These are phyloP conservation scores for Gentiana straminea DNA, from an alignment of 257 asterid genomes.

Conservation along the genomic window DNA sequence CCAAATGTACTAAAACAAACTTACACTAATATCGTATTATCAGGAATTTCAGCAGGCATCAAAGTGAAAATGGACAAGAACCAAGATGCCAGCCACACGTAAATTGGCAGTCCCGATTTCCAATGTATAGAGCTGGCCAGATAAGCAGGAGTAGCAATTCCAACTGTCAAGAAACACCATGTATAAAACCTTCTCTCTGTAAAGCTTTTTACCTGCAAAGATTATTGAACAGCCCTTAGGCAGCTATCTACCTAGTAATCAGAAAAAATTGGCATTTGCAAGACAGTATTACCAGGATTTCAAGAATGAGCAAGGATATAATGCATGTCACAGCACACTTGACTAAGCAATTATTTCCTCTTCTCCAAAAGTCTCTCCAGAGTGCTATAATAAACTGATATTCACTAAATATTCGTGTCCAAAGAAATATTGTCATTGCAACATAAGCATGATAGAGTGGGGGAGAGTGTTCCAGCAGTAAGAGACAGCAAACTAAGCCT, in stretches of 20 bases:
- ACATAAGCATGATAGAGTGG: slow-evolving; percentile 87
- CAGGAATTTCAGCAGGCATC: slow-evolving; percentile 99
- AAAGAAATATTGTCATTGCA: slow-evolving; percentile 75
- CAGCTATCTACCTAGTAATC: slow-evolving; percentile 10
- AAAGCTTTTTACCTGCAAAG: slow-evolving; percentile 81
- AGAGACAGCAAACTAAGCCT: slow-evolving; percentile 41
- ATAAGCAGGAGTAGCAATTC: slow-evolving; percentile 57
- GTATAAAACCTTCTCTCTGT: slow-evolving; percentile 74
- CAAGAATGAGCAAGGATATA: slow-evolving; percentile 64
- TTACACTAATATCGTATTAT: slow-evolving; percentile 80
- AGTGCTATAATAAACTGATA: slow-evolving; percentile 57
- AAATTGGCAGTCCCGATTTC: slow-evolving; percentile 48
- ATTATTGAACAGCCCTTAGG: slow-evolving; percentile 12
- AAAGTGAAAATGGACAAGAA: slow-evolving; percentile 71
- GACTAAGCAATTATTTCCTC: slow-evolving; percentile 32
- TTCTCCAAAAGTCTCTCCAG: slow-evolving; percentile 40
- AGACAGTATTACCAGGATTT: slow-evolving; percentile 61
- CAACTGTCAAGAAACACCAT: slow-evolving; percentile 71
- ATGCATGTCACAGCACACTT: slow-evolving; percentile 37
- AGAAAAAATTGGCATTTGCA: slow-evolving; percentile 7
- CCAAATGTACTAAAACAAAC: slow-evolving; percentile 9
- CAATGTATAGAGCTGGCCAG: slow-evolving; percentile 42
- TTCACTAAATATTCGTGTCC: slow-evolving; percentile 78
- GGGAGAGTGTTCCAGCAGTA: slow-evolving; percentile 77
- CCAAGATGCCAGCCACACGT: slow-evolving; percentile 69